Evolutionary conservation across 2,329 filamentous ascomycete species (phyloP).

Genomic region (Dothidotthia symphoricarpi): DNA sequence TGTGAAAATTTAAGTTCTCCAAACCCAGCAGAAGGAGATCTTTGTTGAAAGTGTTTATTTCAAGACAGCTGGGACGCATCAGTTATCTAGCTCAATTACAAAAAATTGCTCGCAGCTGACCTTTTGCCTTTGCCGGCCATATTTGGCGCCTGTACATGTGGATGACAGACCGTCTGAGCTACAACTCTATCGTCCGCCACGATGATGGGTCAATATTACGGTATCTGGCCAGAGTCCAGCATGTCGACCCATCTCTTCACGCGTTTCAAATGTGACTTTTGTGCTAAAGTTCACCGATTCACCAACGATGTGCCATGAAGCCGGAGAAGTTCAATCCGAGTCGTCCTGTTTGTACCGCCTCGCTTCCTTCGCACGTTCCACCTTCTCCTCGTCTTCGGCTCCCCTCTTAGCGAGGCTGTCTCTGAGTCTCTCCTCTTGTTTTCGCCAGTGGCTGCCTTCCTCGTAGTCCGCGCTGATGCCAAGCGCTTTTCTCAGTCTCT

Average conservation of each 20-base stretch:
- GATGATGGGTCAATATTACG: too few relatives aligned
- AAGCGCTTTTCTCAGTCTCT: constrained; percentile 79
- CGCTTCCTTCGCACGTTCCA: constrained; percentile 24
- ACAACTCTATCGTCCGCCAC: too few relatives aligned
- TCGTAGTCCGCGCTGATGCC: constrained; percentile 84
- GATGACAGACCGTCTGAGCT: not conserved
- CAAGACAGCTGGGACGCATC: not conserved
- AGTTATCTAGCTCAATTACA: not conserved
- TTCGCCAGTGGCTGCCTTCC: constrained; percentile 82
- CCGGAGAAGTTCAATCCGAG: constrained; percentile 20
- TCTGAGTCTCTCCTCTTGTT: constrained; percentile 69
- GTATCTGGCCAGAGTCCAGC: not conserved
- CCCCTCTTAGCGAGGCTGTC: constrained; percentile 45
- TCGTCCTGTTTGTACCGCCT: constrained; percentile 28
- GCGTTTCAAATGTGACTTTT: not conserved
- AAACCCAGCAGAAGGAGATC: not conserved
- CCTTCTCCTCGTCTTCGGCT: constrained; percentile 35
- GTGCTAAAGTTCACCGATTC: too few relatives aligned
- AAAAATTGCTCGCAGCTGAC: not conserved
- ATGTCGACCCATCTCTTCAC: not conserved
- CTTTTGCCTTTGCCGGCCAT: not conserved
- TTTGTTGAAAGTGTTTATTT: not conserved
- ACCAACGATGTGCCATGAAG: too few relatives aligned
- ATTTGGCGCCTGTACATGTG: too few relatives aligned
- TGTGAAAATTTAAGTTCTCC: too few relatives aligned